phyloP scores from a whole-genome alignment of 768 basidiomycete species.

The Podaxis pistillaris region DNA sequence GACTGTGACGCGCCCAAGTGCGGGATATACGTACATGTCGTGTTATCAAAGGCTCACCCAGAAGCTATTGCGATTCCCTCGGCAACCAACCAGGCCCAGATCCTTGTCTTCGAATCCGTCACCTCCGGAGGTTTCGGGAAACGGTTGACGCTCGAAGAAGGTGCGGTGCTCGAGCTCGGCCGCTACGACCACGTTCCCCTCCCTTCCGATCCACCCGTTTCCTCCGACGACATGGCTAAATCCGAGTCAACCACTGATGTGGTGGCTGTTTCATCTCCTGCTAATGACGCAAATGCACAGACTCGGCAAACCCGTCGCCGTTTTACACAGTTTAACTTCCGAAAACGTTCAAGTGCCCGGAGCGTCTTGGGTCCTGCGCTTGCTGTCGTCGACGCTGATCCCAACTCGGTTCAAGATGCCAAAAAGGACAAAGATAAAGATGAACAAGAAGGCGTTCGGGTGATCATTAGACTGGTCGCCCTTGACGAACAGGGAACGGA shows the following conservation, averaged over 20 bases:
- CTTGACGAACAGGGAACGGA: slow-evolving; percentile 73
- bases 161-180: slow-evolving; percentile 77
- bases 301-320: slow-evolving; percentile 41
- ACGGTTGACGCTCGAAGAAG: slow-evolving; percentile 70
- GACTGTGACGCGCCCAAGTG: slow-evolving; percentile 90
- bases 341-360: slow-evolving; percentile 49
- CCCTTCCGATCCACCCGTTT: slow-evolving; percentile 11
- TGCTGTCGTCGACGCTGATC: slow-evolving; percentile 72
- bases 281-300: slow-evolving; percentile 5
- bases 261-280: slow-evolving; percentile 9
- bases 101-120: slow-evolving; percentile 61
- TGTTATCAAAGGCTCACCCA: slow-evolving; percentile 64
- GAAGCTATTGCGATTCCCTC: slow-evolving; percentile 41
- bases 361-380: slow-evolving; percentile 75
- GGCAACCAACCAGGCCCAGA: slow-evolving; percentile 36
- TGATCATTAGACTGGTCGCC: slow-evolving; percentile 79
- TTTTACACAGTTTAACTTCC: slow-evolving; percentile 68
- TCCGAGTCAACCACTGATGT: slow-evolving; percentile 17
- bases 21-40: slow-evolving; percentile 73
- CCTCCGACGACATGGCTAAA: slow-evolving; percentile 20
- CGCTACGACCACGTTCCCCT: slow-evolving; percentile 53
- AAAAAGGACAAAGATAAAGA: slow-evolving; percentile 45
- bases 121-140: slow-evolving; percentile 85
- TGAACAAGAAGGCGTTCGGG: slow-evolving; percentile 66
- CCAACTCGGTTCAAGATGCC: slow-evolving; percentile 33